Percentiles rank a stretch among this genome's conserved stretches.
phyloP scores from a whole-genome alignment of 768 basidiomycete species.

The Boletus coccyginus region DNA sequence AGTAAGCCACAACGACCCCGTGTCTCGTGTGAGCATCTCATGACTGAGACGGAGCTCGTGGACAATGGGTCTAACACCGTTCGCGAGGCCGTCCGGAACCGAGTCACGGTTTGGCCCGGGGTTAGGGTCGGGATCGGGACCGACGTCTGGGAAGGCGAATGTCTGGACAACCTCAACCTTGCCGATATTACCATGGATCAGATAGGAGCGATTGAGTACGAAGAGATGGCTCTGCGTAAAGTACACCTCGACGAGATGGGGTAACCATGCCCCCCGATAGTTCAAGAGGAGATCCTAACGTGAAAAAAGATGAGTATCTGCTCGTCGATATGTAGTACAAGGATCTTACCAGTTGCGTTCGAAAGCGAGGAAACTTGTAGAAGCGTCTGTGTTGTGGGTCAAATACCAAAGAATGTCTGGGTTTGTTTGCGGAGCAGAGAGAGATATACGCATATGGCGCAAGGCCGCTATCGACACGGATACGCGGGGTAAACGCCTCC shows the following conservation, averaged over 20 bases:
- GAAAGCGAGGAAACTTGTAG: slow-evolving; percentile 22
- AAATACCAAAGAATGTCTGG: slow-evolving; percentile 15
- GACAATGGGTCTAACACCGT: background rate
- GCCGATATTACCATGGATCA: slow-evolving; percentile 8
- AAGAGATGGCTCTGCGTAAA: slow-evolving; percentile 14
- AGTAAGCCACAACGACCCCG: slow-evolving; percentile 7
- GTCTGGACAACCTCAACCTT: slow-evolving; percentile 19
- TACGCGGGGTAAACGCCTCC: slow-evolving; percentile 12
- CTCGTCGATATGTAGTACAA: background rate
- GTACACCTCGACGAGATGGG: slow-evolving; percentile 17
- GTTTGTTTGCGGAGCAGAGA: slow-evolving; percentile 9
- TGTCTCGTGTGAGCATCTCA: slow-evolving; percentile 10
- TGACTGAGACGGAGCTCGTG: slow-evolving; percentile 22
- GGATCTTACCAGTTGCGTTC: slow-evolving; percentile 10
- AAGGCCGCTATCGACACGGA: slow-evolving; percentile 8
- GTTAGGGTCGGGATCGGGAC: background rate
- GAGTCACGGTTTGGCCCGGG: background rate
- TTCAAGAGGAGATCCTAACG: slow-evolving; percentile 12
- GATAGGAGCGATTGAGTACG: slow-evolving; percentile 14
- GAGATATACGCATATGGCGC: slow-evolving; percentile 17
- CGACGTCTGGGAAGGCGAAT: slow-evolving; percentile 18
- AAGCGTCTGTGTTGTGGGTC: slow-evolving; percentile 13
- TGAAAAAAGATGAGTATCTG: background rate
- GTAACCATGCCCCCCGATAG: slow-evolving; percentile 20
- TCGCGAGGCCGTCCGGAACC: background rate